Evolutionary conservation across 1,284 basidiomycete genomes (phyloP).

Genomic region (Cryptococcus amylolentus): DNA sequence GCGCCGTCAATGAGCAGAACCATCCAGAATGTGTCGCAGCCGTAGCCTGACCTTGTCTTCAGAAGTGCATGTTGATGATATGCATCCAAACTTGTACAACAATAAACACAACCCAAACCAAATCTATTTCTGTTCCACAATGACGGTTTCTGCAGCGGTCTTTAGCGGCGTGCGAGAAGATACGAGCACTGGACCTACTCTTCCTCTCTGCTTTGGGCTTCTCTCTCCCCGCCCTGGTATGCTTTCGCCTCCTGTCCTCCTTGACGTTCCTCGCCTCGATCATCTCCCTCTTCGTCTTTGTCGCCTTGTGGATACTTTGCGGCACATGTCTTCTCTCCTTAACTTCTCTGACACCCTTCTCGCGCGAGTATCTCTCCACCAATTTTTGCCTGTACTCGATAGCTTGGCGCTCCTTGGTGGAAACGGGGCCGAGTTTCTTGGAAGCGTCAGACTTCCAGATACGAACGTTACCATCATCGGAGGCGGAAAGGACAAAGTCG

Average conservation of each 20-base stretch:
- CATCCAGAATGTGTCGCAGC: too few species aligned
- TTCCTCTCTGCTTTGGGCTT: constrained; percentile 92
- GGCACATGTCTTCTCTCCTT: constrained; percentile 83
- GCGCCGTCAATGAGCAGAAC: too few species aligned
- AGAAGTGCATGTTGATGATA: too few species aligned
- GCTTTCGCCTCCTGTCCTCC: constrained; percentile 87
- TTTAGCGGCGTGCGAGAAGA: constrained; percentile 2
- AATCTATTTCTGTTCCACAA: constrained; percentile 66
- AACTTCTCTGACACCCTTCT: constrained; percentile 76
- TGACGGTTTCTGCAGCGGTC: constrained; percentile 57
- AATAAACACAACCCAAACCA: too few species aligned
- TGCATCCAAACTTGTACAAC: too few species aligned
- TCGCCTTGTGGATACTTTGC: constrained; percentile 81
- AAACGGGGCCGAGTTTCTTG: constrained; percentile 87
- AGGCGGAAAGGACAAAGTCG: constrained; percentile 87
- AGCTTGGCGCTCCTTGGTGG: constrained; percentile 84
- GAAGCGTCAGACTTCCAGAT: constrained; percentile 95
- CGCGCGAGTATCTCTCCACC: constrained; percentile 82
- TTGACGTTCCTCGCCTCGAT: constrained; percentile 83
- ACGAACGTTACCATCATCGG: constrained; percentile 94
- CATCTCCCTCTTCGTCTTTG: constrained; percentile 89
- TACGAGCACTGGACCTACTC: constrained; percentile 49
- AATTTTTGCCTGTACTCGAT: constrained; percentile 91
- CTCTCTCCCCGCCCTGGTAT: constrained; percentile 74
- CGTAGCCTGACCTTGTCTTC: too few species aligned